A percentile compares a stretch with the other conserved stretches of the same genome.
Conservation (phyloP, 495 filamentous ascomycete species). For the Lophiotrema nucula region DNA sequence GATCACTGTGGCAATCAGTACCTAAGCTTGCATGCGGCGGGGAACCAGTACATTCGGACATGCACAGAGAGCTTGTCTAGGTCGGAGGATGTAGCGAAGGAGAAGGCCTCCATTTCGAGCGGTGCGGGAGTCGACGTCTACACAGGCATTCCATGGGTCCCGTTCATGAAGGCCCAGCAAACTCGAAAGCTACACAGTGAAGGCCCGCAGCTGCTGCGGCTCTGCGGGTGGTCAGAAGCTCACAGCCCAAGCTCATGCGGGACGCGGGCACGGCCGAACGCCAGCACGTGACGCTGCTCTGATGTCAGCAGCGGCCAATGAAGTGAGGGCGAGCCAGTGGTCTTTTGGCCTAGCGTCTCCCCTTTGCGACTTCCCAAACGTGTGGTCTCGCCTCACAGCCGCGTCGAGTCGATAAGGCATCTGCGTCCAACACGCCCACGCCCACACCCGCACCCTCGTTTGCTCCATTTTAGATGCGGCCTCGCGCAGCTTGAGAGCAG, state of each 20-base stretch:
- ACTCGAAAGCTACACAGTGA: no score
- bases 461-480: background rate
- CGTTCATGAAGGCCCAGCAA: no score
- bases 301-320: no score
- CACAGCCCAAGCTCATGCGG: background rate
- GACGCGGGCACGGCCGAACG: background rate
- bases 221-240: background rate
- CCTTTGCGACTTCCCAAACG: no score
- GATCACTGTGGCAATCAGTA: constrained; percentile 51
- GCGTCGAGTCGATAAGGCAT: no score
- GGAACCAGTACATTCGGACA: constrained; percentile 66
- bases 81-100: constrained; percentile 81
- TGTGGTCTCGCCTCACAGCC: no score
- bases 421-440: background rate
- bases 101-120: constrained; percentile 80
- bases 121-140: background rate
- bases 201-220: background rate
- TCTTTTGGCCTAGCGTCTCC: no score
- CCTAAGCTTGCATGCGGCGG: background rate
- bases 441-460: background rate
- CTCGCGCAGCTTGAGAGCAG: background rate
- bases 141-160: constrained; percentile 13
- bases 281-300: background rate
- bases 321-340: no score
- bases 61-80: constrained; percentile 69